phyloP scores from a whole-genome alignment of 345 rosid species.

The Hibiscus syriacus region DNA sequence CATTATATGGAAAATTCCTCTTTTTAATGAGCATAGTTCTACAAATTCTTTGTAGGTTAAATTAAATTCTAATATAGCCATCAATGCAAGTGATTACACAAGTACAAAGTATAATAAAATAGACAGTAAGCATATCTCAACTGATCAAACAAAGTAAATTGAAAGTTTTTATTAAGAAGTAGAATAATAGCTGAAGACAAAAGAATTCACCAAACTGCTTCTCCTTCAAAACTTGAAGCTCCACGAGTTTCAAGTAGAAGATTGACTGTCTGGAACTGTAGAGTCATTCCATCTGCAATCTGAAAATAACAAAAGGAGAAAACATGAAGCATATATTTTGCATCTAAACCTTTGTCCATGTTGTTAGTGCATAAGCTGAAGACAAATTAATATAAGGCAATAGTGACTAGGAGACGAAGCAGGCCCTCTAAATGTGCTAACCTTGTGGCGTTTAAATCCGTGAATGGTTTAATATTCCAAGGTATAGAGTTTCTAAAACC shows the following conservation, averaged over 20 bases:
- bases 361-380: background rate
- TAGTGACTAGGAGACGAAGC: background rate
- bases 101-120: background rate
- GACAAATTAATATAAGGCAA: background rate
- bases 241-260: constrained; percentile 92
- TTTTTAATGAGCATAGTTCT: background rate
- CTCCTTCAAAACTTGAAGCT: constrained; percentile 54
- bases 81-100: background rate
- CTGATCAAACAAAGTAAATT: background rate
- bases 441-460: background rate
- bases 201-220: constrained; percentile 75
- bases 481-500: background rate
- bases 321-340: constrained; percentile 7
- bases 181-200: background rate
- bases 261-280: constrained; percentile 81
- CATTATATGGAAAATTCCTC: background rate
- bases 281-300: constrained; percentile 99
- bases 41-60: constrained; percentile 5
- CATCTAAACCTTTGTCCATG: constrained; percentile 1
- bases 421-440: background rate
- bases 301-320: constrained; percentile 28
- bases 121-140: background rate
- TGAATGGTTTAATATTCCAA: background rate
- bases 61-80: background rate
- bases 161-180: background rate